Conservation (phyloP, 805 yeast species). For the Pachysolen tannophilus region DNA sequence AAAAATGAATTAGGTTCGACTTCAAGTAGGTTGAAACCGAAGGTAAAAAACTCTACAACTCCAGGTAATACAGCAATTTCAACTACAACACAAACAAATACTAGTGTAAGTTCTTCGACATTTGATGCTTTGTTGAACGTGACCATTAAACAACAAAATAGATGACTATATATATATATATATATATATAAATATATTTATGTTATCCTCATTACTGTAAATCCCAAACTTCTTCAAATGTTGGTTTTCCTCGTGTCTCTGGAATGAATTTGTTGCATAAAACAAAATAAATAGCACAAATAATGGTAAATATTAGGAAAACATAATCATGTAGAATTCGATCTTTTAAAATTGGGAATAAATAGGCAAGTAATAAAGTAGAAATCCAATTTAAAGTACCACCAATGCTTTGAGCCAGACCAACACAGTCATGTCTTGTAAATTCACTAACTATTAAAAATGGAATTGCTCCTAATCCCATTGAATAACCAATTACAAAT, state of each 20-base stretch:
- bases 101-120: constrained; percentile 5
- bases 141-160: constrained; percentile 6
- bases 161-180: not conserved
- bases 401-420: not conserved
- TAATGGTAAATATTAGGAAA: not conserved
- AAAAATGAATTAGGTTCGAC: constrained; percentile 1
- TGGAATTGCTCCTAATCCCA: not conserved
- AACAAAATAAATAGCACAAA: not conserved
- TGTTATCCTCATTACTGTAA: not conserved
- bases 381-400: not conserved
- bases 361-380: not conserved
- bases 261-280: not conserved
- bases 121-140: constrained; percentile 9
- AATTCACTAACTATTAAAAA: not conserved
- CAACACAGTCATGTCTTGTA: not conserved
- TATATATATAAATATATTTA: not conserved
- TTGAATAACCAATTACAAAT: constrained; percentile 9
- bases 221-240: not conserved
- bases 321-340: not conserved
- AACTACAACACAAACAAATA: constrained; percentile 1
- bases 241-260: not conserved
- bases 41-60: not conserved
- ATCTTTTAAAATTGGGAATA: not conserved
- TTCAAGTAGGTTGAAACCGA: not conserved
- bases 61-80: not conserved